phyloP scores from a whole-genome alignment of 768 basidiomycete genomes.

The Gymnopilus junonius region DNA sequence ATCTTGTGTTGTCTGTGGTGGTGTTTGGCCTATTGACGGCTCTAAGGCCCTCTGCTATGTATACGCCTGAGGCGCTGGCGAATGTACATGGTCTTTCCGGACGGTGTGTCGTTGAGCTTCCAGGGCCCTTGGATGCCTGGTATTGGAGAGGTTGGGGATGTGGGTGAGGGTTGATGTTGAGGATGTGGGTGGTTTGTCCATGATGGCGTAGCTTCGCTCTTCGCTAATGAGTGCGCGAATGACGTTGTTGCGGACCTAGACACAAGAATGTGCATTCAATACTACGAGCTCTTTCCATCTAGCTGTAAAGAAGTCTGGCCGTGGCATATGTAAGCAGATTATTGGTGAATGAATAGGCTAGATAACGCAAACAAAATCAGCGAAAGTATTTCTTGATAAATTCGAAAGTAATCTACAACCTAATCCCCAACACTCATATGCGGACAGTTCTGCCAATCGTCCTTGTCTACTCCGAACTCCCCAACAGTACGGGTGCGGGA shows the following conservation, averaged over 20 bases:
- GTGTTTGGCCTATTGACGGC: conserved; percentile 25
- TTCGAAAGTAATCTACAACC: conserved; percentile 37
- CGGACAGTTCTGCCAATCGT: conserved; percentile 40
- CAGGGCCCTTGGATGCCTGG: conserved; percentile 34
- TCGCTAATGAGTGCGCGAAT: conserved; percentile 69
- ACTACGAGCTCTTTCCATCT: background rate
- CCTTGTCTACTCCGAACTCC: conserved; percentile 52
- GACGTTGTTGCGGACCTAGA: conserved; percentile 51
- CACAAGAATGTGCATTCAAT: background rate
- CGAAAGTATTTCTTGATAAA: background rate
- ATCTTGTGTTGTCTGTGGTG: background rate
- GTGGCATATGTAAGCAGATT: conserved; percentile 60
- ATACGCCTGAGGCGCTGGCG: conserved; percentile 39
- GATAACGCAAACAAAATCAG: background rate
- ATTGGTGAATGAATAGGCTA: conserved; percentile 46
- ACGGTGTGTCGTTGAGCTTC: conserved; percentile 37
- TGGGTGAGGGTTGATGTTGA: background rate
- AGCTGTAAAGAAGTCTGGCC: conserved; percentile 35
- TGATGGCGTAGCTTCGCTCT: conserved; percentile 45
- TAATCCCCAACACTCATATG: conserved; percentile 62
- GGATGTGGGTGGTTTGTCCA: background rate
- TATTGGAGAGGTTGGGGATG: background rate
- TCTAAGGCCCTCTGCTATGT: conserved; percentile 43
- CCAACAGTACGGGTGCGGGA: conserved; percentile 46
- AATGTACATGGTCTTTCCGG: conserved; percentile 34